Percentiles rank a stretch among this genome's conserved stretches.
Conservation (phyloP, 2,329 filamentous ascomycete species). For the Fusarium nanum region DNA sequence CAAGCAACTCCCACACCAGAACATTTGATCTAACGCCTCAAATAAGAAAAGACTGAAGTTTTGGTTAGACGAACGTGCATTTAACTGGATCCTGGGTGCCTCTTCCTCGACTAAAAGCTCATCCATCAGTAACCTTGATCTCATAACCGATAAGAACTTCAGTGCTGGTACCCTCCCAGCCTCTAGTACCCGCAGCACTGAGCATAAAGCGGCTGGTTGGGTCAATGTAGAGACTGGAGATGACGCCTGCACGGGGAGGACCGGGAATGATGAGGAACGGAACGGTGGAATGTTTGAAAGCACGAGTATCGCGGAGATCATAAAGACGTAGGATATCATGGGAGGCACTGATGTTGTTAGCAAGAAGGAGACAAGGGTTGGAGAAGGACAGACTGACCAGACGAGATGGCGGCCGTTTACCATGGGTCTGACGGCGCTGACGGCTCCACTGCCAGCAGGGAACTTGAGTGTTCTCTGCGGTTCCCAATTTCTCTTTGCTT, state of each 20-base stretch:
- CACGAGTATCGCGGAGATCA: conserved; percentile 77
- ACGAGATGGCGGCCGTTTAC: conserved; percentile 91
- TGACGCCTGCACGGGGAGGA: conserved; percentile 83
- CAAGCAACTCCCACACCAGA: neutral
- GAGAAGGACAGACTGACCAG: conserved; percentile 61
- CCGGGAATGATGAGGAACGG: conserved; percentile 98
- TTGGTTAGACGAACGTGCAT: neutral
- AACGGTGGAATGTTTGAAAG: conserved; percentile 79
- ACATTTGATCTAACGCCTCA: conserved; percentile 5
- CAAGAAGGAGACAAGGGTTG: neutral
- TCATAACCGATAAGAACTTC: conserved; percentile 96
- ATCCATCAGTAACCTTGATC: conserved; percentile 63
- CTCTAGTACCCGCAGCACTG: conserved; percentile 88
- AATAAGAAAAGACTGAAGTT: neutral
- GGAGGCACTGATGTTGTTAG: conserved; percentile 73
- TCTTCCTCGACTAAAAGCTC: neutral
- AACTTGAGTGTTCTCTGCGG: conserved; percentile 87
- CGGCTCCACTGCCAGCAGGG: conserved; percentile 86
- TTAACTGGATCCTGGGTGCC: neutral
- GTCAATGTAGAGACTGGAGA: conserved; percentile 87
- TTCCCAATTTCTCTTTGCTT: conserved; percentile 72
- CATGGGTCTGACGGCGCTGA: conserved; percentile 91
- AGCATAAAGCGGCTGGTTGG: conserved; percentile 91
- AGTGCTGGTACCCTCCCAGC: conserved; percentile 92
- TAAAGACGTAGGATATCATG: conserved; percentile 95